Evolutionary conservation across 2,329 filamentous ascomycete genomes (phyloP).

Genomic region (Lecanicillium sp.): DNA sequence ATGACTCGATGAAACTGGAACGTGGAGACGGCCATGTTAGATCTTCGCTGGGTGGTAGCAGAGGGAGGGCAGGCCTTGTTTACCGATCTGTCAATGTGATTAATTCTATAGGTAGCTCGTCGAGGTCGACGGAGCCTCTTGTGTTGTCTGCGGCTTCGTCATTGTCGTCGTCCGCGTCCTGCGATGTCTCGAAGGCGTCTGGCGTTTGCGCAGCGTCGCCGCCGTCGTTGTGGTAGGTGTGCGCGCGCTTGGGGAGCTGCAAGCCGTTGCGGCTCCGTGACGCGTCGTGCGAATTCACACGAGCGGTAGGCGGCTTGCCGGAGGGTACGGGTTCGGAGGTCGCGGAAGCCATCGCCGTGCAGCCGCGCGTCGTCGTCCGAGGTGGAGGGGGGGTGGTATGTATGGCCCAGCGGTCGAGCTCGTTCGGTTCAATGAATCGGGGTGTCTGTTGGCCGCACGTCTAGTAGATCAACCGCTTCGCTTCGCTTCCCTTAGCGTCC

Average conservation of each 20-base stretch:
- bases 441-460: too few relatives aligned
- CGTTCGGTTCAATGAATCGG: too few relatives aligned
- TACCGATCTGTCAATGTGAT: conserved; percentile 84
- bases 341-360: conserved; percentile 3
- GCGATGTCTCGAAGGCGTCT: conserved; percentile 45
- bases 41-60: neutral
- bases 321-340: neutral
- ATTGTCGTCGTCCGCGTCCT: conserved; percentile 28
- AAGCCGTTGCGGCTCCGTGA: conserved; percentile 22
- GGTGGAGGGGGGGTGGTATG: neutral
- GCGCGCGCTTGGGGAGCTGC: conserved; percentile 37
- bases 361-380: neutral
- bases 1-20: conserved; percentile 77
- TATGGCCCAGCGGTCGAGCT: too few relatives aligned
- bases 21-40: conserved; percentile 17
- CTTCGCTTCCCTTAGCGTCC: too few relatives aligned
- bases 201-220: conserved; percentile 26
- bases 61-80: neutral
- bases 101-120: conserved; percentile 90
- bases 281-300: conserved; percentile 4
- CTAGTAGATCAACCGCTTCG: too few relatives aligned
- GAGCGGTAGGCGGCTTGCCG: conserved; percentile 2
- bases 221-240: conserved; percentile 38
- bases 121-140: conserved; percentile 62
- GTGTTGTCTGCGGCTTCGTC: conserved; percentile 43